Conservation (phyloP, 805 yeast genomes). For the Starmera pachycereana region DNA sequence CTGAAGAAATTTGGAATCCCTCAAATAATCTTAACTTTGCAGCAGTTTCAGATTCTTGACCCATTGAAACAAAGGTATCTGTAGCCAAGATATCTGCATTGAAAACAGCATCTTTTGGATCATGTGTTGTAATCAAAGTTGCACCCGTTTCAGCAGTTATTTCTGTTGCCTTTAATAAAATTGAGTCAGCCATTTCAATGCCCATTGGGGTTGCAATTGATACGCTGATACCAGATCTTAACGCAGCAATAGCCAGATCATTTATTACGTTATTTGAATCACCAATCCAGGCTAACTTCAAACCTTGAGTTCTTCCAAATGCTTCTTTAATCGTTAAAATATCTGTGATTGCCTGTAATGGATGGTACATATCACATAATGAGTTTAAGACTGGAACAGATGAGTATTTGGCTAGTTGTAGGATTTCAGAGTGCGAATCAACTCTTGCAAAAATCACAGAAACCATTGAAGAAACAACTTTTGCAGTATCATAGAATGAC, state of each 20-base stretch:
- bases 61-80: slow-evolving; percentile 98
- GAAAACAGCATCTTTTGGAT: slow-evolving; percentile 64
- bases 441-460: slow-evolving; percentile 98
- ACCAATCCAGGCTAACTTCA: slow-evolving; percentile 91
- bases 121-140: slow-evolving; percentile 48
- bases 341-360: slow-evolving; percentile 92
- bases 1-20: slow-evolving; percentile 76
- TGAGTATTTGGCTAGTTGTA: slow-evolving; percentile 66
- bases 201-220: slow-evolving; percentile 78
- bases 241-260: slow-evolving; percentile 82
- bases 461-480: slow-evolving; percentile 89
- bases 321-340: slow-evolving; percentile 76
- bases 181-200: slow-evolving; percentile 47
- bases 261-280: slow-evolving; percentile 94
- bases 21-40: slow-evolving; percentile 68
- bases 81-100: slow-evolving; percentile 81
- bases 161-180: slow-evolving; percentile 42
- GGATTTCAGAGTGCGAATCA: slow-evolving; percentile 72
- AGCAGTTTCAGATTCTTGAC: slow-evolving; percentile 75
- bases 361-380: slow-evolving; percentile 87
- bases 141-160: slow-evolving; percentile 44
- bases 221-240: slow-evolving; percentile 75
- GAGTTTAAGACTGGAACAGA: slow-evolving; percentile 89
- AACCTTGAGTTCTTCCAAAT: slow-evolving; percentile 43
- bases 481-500: slow-evolving; percentile 78